Conservation (phyloP, 2,329 filamentous ascomycete genomes). For the Hypoxylon sp. region DNA sequence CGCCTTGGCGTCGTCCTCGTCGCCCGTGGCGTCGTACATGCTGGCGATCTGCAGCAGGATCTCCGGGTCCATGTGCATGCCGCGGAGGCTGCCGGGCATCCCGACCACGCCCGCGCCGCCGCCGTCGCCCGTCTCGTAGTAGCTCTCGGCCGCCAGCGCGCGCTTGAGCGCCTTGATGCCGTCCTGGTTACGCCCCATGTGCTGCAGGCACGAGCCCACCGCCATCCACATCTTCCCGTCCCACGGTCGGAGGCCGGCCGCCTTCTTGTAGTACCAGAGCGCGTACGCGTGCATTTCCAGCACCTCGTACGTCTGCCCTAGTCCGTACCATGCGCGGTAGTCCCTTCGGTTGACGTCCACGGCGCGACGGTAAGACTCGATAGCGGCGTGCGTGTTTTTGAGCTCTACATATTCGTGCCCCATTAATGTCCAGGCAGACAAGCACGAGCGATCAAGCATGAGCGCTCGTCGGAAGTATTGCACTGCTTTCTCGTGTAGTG, state of each 20-base stretch:
- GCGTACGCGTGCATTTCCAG: slow-evolving; percentile 98
- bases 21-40: slow-evolving; percentile 85
- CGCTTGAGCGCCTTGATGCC: slow-evolving; percentile 96
- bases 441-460: slow-evolving; percentile 87
- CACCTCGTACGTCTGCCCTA: slow-evolving; percentile 97
- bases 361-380: slow-evolving; percentile 94
- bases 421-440: slow-evolving; percentile 98
- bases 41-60: slow-evolving; percentile 89
- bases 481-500: slow-evolving; percentile 96
- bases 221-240: slow-evolving; percentile 99
- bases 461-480: slow-evolving; percentile 96
- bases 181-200: slow-evolving; percentile 87
- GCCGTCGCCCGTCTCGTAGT: slow-evolving; percentile 76
- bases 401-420: slow-evolving; percentile 98
- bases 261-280: slow-evolving; percentile 97
- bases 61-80: slow-evolving; percentile 83
- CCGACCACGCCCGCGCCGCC: slow-evolving; percentile 65
- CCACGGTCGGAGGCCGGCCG: slow-evolving; percentile 91
- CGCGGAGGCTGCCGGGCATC: slow-evolving; percentile 59
- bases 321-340: slow-evolving; percentile 97
- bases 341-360: slow-evolving; percentile 97
- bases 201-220: slow-evolving; percentile 89
- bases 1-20: slow-evolving; percentile 82
- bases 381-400: slow-evolving; percentile 97
- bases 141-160: slow-evolving; percentile 87